These are phyloP conservation scores for Mucor saturninus DNA, from an alignment of 371 early-diverging fungal species.

Conservation along the genomic window DNA sequence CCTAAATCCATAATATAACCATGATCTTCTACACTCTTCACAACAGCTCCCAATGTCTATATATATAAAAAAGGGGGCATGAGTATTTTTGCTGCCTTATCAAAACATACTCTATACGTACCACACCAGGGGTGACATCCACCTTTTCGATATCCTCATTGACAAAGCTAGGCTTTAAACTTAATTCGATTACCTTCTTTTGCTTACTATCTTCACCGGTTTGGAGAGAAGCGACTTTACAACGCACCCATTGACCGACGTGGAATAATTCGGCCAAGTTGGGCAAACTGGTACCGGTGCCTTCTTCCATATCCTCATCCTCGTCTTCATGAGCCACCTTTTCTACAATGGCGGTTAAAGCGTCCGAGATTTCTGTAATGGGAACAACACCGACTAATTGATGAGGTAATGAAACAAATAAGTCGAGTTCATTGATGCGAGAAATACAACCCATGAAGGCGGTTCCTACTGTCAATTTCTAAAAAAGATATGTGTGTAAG, in stretches of 20 bases:
- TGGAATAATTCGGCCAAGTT: conserved; percentile 62
- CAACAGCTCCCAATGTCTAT: conserved; percentile 66
- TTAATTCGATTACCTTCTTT: conserved; percentile 67
- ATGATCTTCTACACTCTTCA: conserved; percentile 80
- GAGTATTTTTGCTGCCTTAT: neutral
- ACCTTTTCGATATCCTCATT: conserved; percentile 60
- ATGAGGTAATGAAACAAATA: conserved; percentile 79
- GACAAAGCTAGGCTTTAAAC: conserved; percentile 70
- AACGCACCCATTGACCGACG: conserved; percentile 79
- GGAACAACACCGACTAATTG: conserved; percentile 78
- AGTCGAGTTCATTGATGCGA: conserved; percentile 79
- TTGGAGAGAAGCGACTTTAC: conserved; percentile 60
- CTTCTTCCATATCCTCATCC: conserved; percentile 46
- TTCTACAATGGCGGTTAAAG: conserved; percentile 67
- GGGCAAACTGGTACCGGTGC: conserved; percentile 50
- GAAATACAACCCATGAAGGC: conserved; percentile 78
- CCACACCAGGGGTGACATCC: conserved; percentile 66
- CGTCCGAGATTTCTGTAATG: conserved; percentile 79
- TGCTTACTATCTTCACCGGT: conserved; percentile 36
- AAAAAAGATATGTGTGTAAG: conserved; percentile 3
- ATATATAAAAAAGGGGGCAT: neutral
- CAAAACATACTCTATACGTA: conserved; percentile 30
- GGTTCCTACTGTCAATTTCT: conserved; percentile 77
- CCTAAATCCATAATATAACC: conserved; percentile 82
- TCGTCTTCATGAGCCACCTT: conserved; percentile 65